Evolutionary conservation across 2,329 filamentous ascomycete genomes (phyloP).

Genomic region (Fusarium mexicanum): DNA sequence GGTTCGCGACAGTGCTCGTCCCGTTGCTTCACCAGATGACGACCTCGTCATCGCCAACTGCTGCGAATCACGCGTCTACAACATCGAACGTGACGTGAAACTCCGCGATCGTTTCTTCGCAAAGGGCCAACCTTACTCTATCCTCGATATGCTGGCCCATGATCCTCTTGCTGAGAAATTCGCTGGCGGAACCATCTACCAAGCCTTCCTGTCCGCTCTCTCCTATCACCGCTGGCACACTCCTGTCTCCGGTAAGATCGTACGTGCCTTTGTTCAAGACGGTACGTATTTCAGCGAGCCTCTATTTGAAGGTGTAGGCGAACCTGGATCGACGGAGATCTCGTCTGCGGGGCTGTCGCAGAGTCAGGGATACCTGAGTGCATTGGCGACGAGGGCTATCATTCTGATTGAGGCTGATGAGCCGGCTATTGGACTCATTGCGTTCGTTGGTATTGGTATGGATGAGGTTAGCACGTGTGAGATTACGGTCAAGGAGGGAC

Average conservation of each 20-base stretch:
- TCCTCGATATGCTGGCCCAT: slow-evolving; percentile 69
- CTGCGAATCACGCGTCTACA: slow-evolving; percentile 71
- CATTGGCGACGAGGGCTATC: slow-evolving; percentile 74
- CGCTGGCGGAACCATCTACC: slow-evolving; percentile 72
- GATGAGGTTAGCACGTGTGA: slow-evolving; percentile 80
- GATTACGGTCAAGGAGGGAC: slow-evolving; percentile 72
- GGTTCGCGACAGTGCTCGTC: slow-evolving; percentile 63
- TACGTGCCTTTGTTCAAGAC: slow-evolving; percentile 65
- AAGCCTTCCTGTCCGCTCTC: slow-evolving; percentile 73
- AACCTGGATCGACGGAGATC: slow-evolving; percentile 47
- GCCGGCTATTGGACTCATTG: slow-evolving; percentile 72
- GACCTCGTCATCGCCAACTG: slow-evolving; percentile 66
- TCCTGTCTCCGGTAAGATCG: slow-evolving; percentile 70
- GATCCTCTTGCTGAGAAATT: slow-evolving; percentile 65
- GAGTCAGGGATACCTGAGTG: slow-evolving; percentile 73
- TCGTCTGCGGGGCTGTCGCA: slow-evolving; percentile 55
- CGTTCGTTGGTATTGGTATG: slow-evolving; percentile 78
- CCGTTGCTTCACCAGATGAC: slow-evolving; percentile 66
- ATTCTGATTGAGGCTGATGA: slow-evolving; percentile 78
- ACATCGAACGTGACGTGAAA: slow-evolving; percentile 59
- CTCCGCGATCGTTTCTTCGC: slow-evolving; percentile 72
- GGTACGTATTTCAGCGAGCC: slow-evolving; percentile 76
- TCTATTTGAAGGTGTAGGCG: slow-evolving; percentile 49
- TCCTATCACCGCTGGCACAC: slow-evolving; percentile 79
- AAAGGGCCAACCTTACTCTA: slow-evolving; percentile 74